phyloP scores from a whole-genome alignment of 306 rosid species.

The Gastrolobium villosum region DNA sequence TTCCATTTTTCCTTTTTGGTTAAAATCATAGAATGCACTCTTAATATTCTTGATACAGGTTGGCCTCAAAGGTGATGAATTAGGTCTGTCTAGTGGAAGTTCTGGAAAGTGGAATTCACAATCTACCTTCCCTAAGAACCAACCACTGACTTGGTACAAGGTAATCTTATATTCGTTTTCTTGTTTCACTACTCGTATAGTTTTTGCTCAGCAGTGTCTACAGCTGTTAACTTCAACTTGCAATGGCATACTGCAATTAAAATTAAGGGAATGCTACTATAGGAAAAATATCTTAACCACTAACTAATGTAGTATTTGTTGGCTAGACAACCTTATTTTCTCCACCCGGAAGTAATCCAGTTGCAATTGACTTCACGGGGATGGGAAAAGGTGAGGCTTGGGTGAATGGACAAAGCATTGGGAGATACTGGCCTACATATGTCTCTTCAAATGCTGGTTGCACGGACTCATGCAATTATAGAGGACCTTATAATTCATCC shows the following conservation, averaged over 20 bases:
- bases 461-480: conserved; percentile 68
- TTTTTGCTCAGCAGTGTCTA: neutral
- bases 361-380: conserved; percentile 91
- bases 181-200: neutral
- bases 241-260: neutral
- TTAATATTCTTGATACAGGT: conserved; percentile 59
- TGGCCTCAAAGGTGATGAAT: conserved; percentile 92
- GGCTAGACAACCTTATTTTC: conserved; percentile 75
- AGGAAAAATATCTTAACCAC: conserved; percentile 34
- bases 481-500: conserved; percentile 65
- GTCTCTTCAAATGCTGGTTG: conserved; percentile 66
- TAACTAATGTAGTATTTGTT: conserved; percentile 46
- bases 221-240: conserved; percentile 22
- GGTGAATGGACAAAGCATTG: conserved; percentile 98
- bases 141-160: conserved; percentile 96
- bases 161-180: conserved; percentile 52
- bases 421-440: conserved; percentile 89
- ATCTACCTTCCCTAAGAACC: conserved; percentile 77
- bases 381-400: conserved; percentile 99
- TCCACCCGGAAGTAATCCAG: conserved; percentile 83
- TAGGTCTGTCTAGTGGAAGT: conserved; percentile 69
- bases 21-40: conserved; percentile 24
- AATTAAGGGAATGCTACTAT: neutral
- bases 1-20: conserved; percentile 13
- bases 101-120: conserved; percentile 73